Base-by-base conservation (phyloP, 2,329 filamentous ascomycete species). In the Stachybotrys elegans region DNA sequence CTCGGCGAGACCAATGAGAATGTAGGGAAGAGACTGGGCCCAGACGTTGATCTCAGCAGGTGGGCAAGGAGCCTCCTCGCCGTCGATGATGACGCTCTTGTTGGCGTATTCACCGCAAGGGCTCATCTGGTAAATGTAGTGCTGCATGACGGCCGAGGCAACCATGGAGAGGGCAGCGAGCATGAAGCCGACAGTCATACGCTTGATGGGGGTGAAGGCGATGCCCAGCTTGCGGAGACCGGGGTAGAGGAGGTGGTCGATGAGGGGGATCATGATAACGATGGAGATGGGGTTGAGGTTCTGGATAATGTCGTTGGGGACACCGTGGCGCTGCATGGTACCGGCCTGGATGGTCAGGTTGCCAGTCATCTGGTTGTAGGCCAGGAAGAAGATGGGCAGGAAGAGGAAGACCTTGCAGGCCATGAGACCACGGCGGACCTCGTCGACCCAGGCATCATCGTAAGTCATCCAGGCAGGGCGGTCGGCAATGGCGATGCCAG, bases 371-470 rank as follows among this genome's bases (percentile, higher is more conserved):
- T 81, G 76, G 64, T 76, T 77, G 61, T 80, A 79, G 22, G 72
- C 70, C 44, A 76, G 65, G 69, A 76, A 80, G 65, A 78, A 81
- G 51, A 82, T 73, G 32, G 84, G 84, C 45, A 83, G 76, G 71
- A 84, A 88, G 49, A 81, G 63, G 63, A 87, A 91, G 25, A 88
- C 84, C 51, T 78, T 73, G 69, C 83, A 87, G 45, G 84, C 83
- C 54, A 76, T 72, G 45, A 86, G 69, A 48, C 84, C 86, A 64
- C 86, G 83, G 42, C 74, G 73, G 40, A 90, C 81, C 59, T 91
- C 84, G 58, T 89, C 86, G 25, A 92, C 86, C 86, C 86, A 92
- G 42, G 79, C 79, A 53, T 92, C 88, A 49, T 92, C 86, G 53
- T 89, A 90, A 0, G 82, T 86, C 83, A 91, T 90, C 85, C 85